phyloP scores from a whole-genome alignment of 192 early-diverging fungal species.

The Coemansia interrupta region DNA sequence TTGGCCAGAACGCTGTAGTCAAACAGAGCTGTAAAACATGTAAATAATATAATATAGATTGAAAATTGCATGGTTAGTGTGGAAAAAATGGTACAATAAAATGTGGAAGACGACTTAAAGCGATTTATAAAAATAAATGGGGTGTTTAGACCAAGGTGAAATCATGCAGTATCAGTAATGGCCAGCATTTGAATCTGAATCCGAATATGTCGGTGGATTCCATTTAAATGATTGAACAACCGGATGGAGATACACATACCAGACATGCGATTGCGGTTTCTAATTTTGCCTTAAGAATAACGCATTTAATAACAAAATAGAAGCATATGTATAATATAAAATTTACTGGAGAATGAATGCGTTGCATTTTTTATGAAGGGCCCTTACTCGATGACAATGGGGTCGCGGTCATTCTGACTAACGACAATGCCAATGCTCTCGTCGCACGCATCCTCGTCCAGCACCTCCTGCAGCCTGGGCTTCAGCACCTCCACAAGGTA shows the following conservation, averaged over 20 bases:
- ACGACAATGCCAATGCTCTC: constrained; percentile 62
- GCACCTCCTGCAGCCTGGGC: constrained; percentile 56
- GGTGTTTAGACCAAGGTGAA: too few relatives aligned
- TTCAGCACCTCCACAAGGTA: constrained; percentile 68
- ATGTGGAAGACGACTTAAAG: neutral
- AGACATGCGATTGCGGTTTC: too few relatives aligned
- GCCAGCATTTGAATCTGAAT: neutral
- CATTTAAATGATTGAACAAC: neutral
- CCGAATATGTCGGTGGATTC: neutral
- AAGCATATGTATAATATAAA: neutral
- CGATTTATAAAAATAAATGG: neutral
- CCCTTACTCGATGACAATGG: constrained; percentile 55
- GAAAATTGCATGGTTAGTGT: too few relatives aligned
- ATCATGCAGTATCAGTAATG: too few relatives aligned
- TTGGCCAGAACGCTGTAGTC: neutral
- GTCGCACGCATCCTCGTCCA: constrained; percentile 35
- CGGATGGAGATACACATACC: too few relatives aligned
- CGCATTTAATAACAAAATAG: neutral
- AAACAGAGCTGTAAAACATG: neutral
- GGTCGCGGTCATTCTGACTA: constrained; percentile 75
- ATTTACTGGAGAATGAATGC: neutral
- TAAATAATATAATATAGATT: too few relatives aligned
- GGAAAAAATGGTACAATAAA: too few relatives aligned
- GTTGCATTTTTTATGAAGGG: neutral
- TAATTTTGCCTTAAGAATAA: neutral